A percentile compares a stretch with the other conserved stretches of the same genome.
Conservation (phyloP, 805 yeast species). For the Pichia phayaonensis region DNA sequence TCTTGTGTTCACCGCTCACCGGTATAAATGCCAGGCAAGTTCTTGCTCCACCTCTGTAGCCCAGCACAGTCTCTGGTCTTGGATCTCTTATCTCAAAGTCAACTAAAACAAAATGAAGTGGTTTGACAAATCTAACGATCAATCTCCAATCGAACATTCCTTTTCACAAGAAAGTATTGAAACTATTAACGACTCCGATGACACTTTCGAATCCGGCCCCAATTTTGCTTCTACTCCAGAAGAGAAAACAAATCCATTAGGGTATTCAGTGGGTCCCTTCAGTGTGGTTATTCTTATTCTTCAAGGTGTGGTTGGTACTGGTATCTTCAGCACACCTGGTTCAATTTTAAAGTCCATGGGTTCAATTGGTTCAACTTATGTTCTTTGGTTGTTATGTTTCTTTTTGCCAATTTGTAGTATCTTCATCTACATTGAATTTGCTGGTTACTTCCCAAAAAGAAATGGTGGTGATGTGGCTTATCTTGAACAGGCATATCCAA, state of each 20-base stretch:
- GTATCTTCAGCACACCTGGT: slow-evolving; percentile 67
- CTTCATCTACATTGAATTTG: slow-evolving; percentile 34
- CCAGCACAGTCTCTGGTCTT: too few relatives aligned
- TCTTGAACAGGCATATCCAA: slow-evolving; percentile 59
- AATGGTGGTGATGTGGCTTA: slow-evolving; percentile 87
- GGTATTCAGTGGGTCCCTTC: slow-evolving; percentile 30
- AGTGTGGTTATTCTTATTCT: slow-evolving; percentile 55
- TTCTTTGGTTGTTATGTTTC: slow-evolving; percentile 37
- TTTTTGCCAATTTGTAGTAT: slow-evolving; percentile 34
- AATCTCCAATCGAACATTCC: background rate
- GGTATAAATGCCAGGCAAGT: too few relatives aligned
- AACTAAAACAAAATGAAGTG: background rate
- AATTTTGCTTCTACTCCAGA: slow-evolving; percentile 28
- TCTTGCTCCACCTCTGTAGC: too few relatives aligned
- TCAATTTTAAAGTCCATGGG: slow-evolving; percentile 43
- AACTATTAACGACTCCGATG: background rate
- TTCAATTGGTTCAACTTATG: slow-evolving; percentile 36
- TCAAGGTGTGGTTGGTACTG: slow-evolving; percentile 70
- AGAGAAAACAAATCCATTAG: slow-evolving; percentile 28
- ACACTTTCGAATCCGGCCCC: background rate
- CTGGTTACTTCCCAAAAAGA: too few relatives aligned
- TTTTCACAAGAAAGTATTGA: background rate
- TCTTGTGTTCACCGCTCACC: too few relatives aligned
- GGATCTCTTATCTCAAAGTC: background rate
- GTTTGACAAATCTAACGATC: background rate